Base-by-base conservation (phyloP, 352 stramenopile species). In the Phytophthora cactorum region DNA sequence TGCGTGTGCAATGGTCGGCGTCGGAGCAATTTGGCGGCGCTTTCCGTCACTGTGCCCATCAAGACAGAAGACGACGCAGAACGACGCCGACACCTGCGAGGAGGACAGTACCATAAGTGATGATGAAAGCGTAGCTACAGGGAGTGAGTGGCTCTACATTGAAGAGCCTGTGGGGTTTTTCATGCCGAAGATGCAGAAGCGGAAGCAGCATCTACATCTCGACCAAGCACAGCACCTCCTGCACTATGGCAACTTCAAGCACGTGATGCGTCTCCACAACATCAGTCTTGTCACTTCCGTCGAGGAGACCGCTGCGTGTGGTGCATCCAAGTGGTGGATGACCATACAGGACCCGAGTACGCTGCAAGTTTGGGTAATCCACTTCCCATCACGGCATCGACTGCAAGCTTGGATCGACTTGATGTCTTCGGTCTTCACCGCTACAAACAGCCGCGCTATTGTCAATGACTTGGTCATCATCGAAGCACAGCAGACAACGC, bases 311-410 rank as follows among this genome's bases (percentile, higher is more conserved):
- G 70, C 77, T 27, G 52, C 70, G 12, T 44, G 58, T 4, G 70
- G 78, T 2, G 12, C 25, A 3, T 63, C 52, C 7, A 79, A 77
- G 50, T 88, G 78, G 81, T 91, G 79, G 82, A 91, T 89, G 82
- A 81, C 81, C 14, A 65, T 93, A 2, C 81, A 90, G 50, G 82
- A 93, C 47, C 54, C 81, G 6, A 67, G 55, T 11, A 68, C 59
- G 4, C 51, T 83, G n/a, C 82, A 91, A 67, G 74, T 88, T 27
- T 93, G 82, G 83, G 69, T 89, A 38, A 41, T 93, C 3, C 66
- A 87, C 69, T 93, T 91, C 28, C 49, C 76, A 15, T 86, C 79
- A 0, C 57, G 77, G 1, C 49, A 68, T 28, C 69, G 70, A 15
- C 60, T 91, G 10, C 46, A 70, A 44, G 57, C 52, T 5, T 93